Conservation (phyloP, 805 yeast species). For the Pichia nakasei region DNA sequence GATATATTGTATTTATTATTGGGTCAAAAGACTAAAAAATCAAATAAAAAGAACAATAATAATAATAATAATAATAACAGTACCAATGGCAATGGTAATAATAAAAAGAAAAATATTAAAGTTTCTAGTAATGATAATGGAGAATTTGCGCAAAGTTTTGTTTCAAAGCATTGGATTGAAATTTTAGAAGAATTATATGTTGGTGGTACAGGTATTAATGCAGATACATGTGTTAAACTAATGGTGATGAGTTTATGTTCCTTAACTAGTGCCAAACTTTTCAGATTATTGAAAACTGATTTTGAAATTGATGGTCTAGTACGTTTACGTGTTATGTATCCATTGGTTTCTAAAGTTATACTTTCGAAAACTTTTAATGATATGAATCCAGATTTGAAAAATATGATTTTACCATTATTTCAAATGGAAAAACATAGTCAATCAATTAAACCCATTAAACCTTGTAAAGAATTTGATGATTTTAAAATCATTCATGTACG, state of each 20-base stretch:
- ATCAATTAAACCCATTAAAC: neutral
- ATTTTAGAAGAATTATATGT: slow-evolving; percentile 48
- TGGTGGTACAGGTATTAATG: slow-evolving; percentile 46
- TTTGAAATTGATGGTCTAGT: slow-evolving; percentile 36
- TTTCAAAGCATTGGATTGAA: slow-evolving; percentile 49
- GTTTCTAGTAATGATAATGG: slow-evolving; percentile 10
- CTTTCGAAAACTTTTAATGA: slow-evolving; percentile 39
- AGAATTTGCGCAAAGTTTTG: slow-evolving; percentile 48
- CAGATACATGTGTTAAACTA: slow-evolving; percentile 36
- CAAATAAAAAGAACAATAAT: slow-evolving; percentile 10
- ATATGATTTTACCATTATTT: slow-evolving; percentile 29
- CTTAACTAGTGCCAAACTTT: slow-evolving; percentile 34
- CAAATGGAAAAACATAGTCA: neutral
- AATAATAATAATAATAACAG: slow-evolving; percentile 12
- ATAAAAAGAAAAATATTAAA: slow-evolving; percentile 1
- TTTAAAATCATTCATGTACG: slow-evolving; percentile 32
- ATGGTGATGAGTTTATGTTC: slow-evolving; percentile 46
- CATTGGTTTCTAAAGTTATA: slow-evolving; percentile 47
- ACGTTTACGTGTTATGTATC: slow-evolving; percentile 36
- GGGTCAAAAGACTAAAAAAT: slow-evolving; percentile 28
- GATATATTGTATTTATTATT: slow-evolving; percentile 37
- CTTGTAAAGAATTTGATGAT: slow-evolving; percentile 17
- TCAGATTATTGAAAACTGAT: slow-evolving; percentile 33
- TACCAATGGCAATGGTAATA: slow-evolving; percentile 11
- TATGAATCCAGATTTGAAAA: slow-evolving; percentile 42